Base-by-base conservation (phyloP, 202 grass and related monocot species). In the Saccharum hybrid region DNA sequence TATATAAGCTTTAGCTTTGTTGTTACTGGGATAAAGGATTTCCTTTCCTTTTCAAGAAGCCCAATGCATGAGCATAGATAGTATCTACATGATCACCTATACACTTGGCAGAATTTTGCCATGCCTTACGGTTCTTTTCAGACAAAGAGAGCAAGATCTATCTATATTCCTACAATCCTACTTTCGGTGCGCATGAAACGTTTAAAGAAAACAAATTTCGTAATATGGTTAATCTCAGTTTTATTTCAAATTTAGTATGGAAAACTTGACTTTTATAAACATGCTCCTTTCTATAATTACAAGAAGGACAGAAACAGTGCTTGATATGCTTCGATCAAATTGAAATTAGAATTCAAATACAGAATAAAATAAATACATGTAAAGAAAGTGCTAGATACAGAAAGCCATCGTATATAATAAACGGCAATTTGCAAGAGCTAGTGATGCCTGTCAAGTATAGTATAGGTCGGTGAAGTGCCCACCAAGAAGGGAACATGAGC, bases 1-100 rank as follows among this genome's bases (percentile, higher is more conserved):
- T 77, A 84, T 72, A 81, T 67, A 83, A 64, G 36, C 92, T 91
- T 94, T 89, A 86, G 10, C 83, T 94, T 88, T 87, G 66, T 67
- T 87, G 54, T 62, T 63, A 36, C 59, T 40, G 21, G 52, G 65
- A 81, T 84, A 72, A 72, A 90, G 72, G 77, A 88, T 88, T 84
- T 90, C 0, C 80, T 87, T 78, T 76, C 81, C 71, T 63, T 77
- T 87, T 81, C 81, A 88, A 63, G 59, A 75, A 83, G 30, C 75
- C 46, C 70, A 77, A 72, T 80, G 64, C 43, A 45, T 68, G 64
- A 63, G 76, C 61, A n/a, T n/a, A n/a, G n/a, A n/a, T n/a, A n/a
- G n/a, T n/a, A n/a, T n/a, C n/a, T n/a, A n/a, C n/a, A n/a, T n/a
- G n/a, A n/a, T n/a, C n/a, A 77, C 38, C 85, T 87, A 87, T 90